Base-by-base conservation (phyloP, 2,329 filamentous ascomycete genomes). In the Teratosphaeria pseudoeucalypti region DNA sequence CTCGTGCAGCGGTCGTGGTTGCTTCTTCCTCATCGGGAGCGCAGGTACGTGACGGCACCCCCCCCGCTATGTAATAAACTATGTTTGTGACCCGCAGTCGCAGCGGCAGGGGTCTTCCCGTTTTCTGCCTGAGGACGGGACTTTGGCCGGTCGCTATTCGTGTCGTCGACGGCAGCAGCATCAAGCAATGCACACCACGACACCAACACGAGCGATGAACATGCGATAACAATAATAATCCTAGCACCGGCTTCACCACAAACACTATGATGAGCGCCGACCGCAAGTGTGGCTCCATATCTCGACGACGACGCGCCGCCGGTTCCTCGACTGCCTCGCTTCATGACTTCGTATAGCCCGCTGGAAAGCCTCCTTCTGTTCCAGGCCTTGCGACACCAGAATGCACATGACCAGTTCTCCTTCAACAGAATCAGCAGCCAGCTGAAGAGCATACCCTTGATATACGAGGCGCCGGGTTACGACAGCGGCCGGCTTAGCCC, bases 291-390 rank as follows among this genome's bases (percentile, higher is more conserved):
- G 56, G 56, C 56, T 57, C 56, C 56, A 34, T 57, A 52, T 39
- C 23, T 57, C 56, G 37, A 57, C 37, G 27, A 54, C 53, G 27
- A 37, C 53, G 26, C 10, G 27, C 16, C 52, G 19, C 43, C 11
- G 34, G 9, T 47, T 47, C 43, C 16, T 47, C 43, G 14, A 47
- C 43, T 14, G 7, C 43, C 14, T 47, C 43, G 43, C 53, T n/a
- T 27, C 14, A 37, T 37, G 74, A 81, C 84, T 71, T 79, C 81
- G 70, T 92, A 94, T 76, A 92, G 90, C 71, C 84, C 87, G 67
- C 88, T 95, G 79, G 91, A 95, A 81, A 88, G 87, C 71, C 82
- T 95, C 63, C 83, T 94, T 66, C 82, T 95, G 70, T 92, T 94
- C 77, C 89, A 92, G 76, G 87, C 86, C 62, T 81, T 95, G 64